phyloP scores from a whole-genome alignment of 805 yeast species.

The Candida nanaspora region DNA sequence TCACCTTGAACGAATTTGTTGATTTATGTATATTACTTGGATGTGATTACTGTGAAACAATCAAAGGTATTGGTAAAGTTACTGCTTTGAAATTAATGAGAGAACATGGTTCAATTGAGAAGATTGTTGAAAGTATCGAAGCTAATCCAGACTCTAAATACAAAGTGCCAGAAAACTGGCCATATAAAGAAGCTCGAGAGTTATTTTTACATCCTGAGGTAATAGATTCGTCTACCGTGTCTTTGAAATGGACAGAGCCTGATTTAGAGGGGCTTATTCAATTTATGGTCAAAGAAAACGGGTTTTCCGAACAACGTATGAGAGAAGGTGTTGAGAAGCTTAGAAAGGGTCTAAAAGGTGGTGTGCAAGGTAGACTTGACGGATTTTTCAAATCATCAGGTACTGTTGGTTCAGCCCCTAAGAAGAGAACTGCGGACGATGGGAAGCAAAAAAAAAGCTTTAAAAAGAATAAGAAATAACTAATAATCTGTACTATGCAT shows the following conservation, averaged over 20 bases:
- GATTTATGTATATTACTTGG: constrained; percentile 92
- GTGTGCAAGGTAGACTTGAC: constrained; percentile 87
- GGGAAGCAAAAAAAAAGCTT: constrained; percentile 24
- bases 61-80: constrained; percentile 92
- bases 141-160: constrained; percentile 56
- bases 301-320: constrained; percentile 89
- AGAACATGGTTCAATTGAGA: constrained; percentile 78
- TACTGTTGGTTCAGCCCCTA: constrained; percentile 40
- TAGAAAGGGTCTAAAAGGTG: constrained; percentile 73
- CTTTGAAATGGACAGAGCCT: constrained; percentile 84
- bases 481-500: no score
- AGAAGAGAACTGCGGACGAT: constrained; percentile 26
- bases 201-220: constrained; percentile 83
- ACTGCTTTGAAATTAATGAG: constrained; percentile 85
- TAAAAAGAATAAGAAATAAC: constrained; percentile 11
- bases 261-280: constrained; percentile 77
- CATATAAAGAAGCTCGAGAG: constrained; percentile 79
- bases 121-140: constrained; percentile 59
- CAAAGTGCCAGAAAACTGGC: constrained; percentile 93
- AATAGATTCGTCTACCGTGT: constrained; percentile 48
- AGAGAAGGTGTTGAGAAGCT: constrained; percentile 80
- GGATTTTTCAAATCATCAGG: constrained; percentile 73
- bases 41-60: constrained; percentile 95
- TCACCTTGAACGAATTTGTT: constrained; percentile 67
- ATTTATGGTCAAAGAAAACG: constrained; percentile 80